Base-by-base conservation (phyloP, 106 monocot genomes). In the Dioscorea zingiberensis region DNA sequence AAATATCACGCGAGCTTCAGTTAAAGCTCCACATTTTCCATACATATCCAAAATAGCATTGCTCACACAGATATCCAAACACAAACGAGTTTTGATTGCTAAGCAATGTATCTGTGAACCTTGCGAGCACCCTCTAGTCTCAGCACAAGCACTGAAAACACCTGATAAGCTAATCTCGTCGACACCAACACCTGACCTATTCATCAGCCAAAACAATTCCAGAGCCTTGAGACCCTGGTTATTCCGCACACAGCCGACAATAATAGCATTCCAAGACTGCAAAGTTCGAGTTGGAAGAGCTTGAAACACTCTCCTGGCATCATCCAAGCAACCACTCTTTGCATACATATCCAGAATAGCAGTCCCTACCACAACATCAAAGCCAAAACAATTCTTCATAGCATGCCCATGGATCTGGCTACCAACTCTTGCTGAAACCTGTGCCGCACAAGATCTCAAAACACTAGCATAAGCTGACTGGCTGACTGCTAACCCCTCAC, bases 11-110 rank as follows among this genome's bases (percentile, higher is more conserved):
- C 60, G 71, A 13, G 88, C 88, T 59, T 76, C 85, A 21, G 13
- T 29, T 25, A 81, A 62, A 80, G 64, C 77, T 69, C 76, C 49
- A 47, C 91, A 92, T 73, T 97, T 97, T 4, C 90, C 95, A 75
- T 94, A 94, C 87, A 94, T 90, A 80, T 94, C 90, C 62, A 90
- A 55, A 27, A 73, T 48, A 27, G 94, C 84, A 76, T 97, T 97
- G 6, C 29, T 68, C 15, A 88, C 95, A 68, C 83, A 88, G 29
- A 88, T 57, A 23, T 85, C 57, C 10, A 55, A 83, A 18, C 19
- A 21, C 32, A 81, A 72, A 47, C 70, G 58, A 9, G 70, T 75
- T 75, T 97, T 97, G 32, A 92, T 53, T 58, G 83, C 74, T 27
- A 91, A 47, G 32, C 67, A 81, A 71, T 97, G 95, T 45, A 81